Percentiles rank a stretch among this genome's conserved stretches.
Evolutionary conservation across 176 grass and related monocot species (phyloP).

Genomic region (Paspalum notatum): DNA sequence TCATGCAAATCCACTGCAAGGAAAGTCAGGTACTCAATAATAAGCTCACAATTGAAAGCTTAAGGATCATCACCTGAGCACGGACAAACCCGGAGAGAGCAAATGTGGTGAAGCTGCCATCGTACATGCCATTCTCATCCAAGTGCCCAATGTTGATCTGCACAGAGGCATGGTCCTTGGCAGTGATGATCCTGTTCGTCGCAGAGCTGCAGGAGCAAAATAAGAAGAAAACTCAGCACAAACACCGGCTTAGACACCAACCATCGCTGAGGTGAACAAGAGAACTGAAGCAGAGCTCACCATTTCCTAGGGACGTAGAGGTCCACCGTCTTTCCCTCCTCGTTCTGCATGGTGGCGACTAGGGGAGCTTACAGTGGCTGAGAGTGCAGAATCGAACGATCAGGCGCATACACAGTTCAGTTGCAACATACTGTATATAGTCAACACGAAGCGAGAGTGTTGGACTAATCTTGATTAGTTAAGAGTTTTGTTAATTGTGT

Average conservation of each 20-base stretch:
- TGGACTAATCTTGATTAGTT: too few relatives aligned
- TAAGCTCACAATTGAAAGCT: not conserved
- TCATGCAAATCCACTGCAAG: not conserved
- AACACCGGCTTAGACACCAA: not conserved
- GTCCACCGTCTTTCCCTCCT: slow-evolving; percentile 70
- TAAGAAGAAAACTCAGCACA: not conserved
- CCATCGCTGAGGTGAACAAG: not conserved
- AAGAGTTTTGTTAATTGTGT: too few relatives aligned
- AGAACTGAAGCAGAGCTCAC: not conserved
- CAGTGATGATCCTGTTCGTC: slow-evolving; percentile 73
- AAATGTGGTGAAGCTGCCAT: slow-evolving; percentile 64
- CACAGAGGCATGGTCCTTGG: slow-evolving; percentile 81
- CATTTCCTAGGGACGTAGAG: slow-evolving; percentile 73
- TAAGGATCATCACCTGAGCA: slow-evolving; percentile 57
- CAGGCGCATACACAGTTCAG: not conserved
- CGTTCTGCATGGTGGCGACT: slow-evolving; percentile 59
- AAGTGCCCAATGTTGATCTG: slow-evolving; percentile 79
- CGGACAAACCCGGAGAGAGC: slow-evolving; percentile 78
- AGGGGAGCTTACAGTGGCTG: not conserved
- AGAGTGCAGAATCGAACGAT: not conserved
- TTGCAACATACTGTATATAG: too few relatives aligned
- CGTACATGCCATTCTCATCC: slow-evolving; percentile 76
- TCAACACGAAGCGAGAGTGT: too few relatives aligned
- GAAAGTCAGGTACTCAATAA: not conserved
- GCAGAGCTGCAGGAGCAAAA: slow-evolving; percentile 57